Evolutionary conservation across 1,284 basidiomycete species (phyloP).

Genomic region (Malassezia psittaci): DNA sequence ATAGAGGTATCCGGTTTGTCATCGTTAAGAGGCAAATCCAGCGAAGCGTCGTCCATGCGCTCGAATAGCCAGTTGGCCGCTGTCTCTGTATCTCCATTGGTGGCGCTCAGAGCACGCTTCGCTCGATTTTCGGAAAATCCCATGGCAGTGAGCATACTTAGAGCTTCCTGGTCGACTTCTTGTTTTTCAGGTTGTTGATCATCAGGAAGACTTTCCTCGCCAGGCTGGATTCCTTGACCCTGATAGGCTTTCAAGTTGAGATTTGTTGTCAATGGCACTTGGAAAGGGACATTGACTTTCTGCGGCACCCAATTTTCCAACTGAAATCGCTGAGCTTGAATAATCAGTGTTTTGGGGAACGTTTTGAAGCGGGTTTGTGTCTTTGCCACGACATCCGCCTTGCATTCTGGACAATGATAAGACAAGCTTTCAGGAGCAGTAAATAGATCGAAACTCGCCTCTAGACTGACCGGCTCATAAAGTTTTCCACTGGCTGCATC

Average conservation of each 20-base stretch:
- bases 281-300: constrained; percentile 81
- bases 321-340: constrained; percentile 91
- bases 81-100: constrained; percentile 63
- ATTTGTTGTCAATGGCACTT: constrained; percentile 56
- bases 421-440: constrained; percentile 64
- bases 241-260: constrained; percentile 62
- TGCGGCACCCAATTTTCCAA: constrained; percentile 93
- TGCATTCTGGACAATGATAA: constrained; percentile 59
- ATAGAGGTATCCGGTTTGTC: constrained; percentile 49
- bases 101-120: constrained; percentile 64
- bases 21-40: constrained; percentile 65
- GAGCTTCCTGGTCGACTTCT: constrained; percentile 28
- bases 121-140: constrained; percentile 40
- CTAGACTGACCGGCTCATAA: constrained; percentile 64
- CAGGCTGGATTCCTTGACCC: constrained; percentile 63
- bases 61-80: constrained; percentile 92
- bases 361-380: constrained; percentile 67
- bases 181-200: constrained; percentile 26
- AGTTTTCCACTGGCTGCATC: constrained; percentile 20
- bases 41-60: constrained; percentile 89
- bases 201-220: constrained; percentile 66
- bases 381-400: constrained; percentile 58
- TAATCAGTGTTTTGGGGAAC: constrained; percentile 75
- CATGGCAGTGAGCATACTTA: constrained; percentile 38
- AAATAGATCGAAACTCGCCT: constrained; percentile 60